These are phyloP conservation scores for Candida sithepensis DNA, from an alignment of 805 yeast species.

Conservation along the genomic window DNA sequence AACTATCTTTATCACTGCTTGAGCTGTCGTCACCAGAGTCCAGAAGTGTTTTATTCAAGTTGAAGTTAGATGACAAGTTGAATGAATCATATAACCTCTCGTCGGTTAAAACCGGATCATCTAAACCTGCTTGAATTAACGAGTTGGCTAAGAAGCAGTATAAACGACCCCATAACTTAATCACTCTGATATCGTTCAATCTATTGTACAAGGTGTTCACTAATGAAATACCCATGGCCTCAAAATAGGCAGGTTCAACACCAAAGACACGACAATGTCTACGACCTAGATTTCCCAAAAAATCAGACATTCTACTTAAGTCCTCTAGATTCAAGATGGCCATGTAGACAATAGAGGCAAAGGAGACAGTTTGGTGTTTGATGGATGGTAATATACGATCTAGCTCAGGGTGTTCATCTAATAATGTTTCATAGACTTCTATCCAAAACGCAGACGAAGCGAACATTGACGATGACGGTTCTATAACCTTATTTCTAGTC, in stretches of 20 bases:
- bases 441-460: conserved; percentile 59
- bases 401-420: conserved; percentile 50
- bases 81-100: conserved; percentile 9
- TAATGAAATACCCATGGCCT: conserved; percentile 62
- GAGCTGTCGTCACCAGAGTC: not conserved
- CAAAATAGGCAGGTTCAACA: conserved; percentile 56
- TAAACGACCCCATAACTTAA: conserved; percentile 26
- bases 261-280: conserved; percentile 65
- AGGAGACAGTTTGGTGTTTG: conserved; percentile 64
- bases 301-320: conserved; percentile 47
- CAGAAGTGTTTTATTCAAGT: not conserved
- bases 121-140: conserved; percentile 22
- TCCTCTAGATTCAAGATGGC: conserved; percentile 58
- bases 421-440: conserved; percentile 61
- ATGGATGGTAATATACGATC: conserved; percentile 60
- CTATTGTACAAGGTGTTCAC: conserved; percentile 56
- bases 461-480: conserved; percentile 30
- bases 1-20: not conserved
- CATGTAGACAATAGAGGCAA: conserved; percentile 64
- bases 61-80: conserved; percentile 4
- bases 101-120: conserved; percentile 17
- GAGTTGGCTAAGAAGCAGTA: conserved; percentile 31
- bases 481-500: conserved; percentile 1
- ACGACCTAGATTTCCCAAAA: conserved; percentile 56
- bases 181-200: conserved; percentile 26